Conservation (phyloP, 2,329 filamentous ascomycete genomes). For the Byssochlamys sp. region DNA sequence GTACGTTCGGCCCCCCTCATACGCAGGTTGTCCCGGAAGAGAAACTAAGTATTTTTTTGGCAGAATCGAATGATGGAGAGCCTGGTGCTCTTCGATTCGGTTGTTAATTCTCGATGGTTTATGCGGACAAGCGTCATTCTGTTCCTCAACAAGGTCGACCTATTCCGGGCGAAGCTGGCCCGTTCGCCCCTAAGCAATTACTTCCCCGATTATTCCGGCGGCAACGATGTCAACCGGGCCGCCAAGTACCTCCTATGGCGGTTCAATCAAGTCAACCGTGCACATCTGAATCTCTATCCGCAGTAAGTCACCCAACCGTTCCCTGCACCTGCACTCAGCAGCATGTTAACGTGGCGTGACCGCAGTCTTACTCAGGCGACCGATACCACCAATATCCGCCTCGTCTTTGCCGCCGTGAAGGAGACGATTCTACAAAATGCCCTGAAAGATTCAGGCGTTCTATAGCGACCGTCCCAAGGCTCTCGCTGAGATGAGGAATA, state of each 20-base stretch:
- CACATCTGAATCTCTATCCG: constrained; percentile 90
- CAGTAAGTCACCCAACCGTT: constrained; percentile 57
- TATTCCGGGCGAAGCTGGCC: constrained; percentile 89
- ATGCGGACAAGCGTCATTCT: constrained; percentile 97
- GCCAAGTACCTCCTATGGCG: constrained; percentile 97
- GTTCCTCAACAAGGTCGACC: constrained; percentile 96
- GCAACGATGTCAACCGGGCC: constrained; percentile 93
- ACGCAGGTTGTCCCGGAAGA: constrained; percentile 7
- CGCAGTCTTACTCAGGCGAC: constrained; percentile 90
- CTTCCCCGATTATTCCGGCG: constrained; percentile 94
- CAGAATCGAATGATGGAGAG: constrained; percentile 99
- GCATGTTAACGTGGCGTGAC: constrained; percentile 16
- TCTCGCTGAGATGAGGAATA: not conserved
- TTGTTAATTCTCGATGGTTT: constrained; percentile 98
- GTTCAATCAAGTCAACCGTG: constrained; percentile 96
- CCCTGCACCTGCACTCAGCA: not conserved
- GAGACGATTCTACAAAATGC: constrained; percentile 98
- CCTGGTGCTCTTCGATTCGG: constrained; percentile 88
- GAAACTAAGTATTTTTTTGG: not conserved
- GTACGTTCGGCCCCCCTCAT: constrained; percentile 41
- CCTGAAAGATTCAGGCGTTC: constrained; percentile 92
- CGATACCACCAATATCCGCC: constrained; percentile 92
- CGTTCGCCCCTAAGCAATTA: constrained; percentile 87
- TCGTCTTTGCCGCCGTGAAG: constrained; percentile 96
- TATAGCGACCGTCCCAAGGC: constrained; percentile 38